Evolutionary conservation across 1,139 yeast genomes (phyloP).

Genomic region (Geotrichum macrosporum): DNA sequence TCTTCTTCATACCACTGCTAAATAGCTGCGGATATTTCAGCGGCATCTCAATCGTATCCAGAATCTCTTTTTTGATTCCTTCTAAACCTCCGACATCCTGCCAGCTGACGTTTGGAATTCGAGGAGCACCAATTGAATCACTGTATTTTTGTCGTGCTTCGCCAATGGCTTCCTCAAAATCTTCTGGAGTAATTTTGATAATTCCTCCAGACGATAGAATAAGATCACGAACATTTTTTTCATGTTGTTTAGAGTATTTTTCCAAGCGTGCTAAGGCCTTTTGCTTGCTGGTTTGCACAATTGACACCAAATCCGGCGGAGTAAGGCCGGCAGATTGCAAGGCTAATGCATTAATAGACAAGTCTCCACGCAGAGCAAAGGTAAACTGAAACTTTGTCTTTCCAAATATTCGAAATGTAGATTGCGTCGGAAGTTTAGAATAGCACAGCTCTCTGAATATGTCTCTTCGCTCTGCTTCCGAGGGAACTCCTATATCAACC

Average conservation of each 20-base stretch:
- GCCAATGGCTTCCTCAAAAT: conserved; percentile 68
- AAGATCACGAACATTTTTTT: conserved; percentile 30
- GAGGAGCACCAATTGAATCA: conserved; percentile 94
- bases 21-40: conserved; percentile 87
- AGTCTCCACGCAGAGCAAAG: conserved; percentile 46
- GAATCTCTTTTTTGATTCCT: conserved; percentile 80
- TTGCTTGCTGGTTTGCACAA: conserved; percentile 61
- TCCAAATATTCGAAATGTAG: conserved; percentile 21
- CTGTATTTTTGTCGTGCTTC: conserved; percentile 84
- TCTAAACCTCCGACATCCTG: conserved; percentile 92
- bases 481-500: conserved; percentile 69
- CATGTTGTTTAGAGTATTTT: conserved; percentile 29
- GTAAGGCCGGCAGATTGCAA: conserved; percentile 90
- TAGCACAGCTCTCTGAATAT: conserved; percentile 51
- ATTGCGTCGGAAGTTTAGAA: conserved; percentile 30
- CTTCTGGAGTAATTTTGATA: conserved; percentile 55
- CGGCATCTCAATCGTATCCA: conserved; percentile 96
- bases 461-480: conserved; percentile 63
- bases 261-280: conserved; percentile 52
- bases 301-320: conserved; percentile 74
- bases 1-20: conserved; percentile 79
- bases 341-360: conserved; percentile 58
- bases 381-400: conserved; percentile 20
- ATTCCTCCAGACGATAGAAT: conserved; percentile 42
- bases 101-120: conserved; percentile 94